Conservation (phyloP, 805 yeast genomes). For the Metschnikowia noctiluminum region DNA sequence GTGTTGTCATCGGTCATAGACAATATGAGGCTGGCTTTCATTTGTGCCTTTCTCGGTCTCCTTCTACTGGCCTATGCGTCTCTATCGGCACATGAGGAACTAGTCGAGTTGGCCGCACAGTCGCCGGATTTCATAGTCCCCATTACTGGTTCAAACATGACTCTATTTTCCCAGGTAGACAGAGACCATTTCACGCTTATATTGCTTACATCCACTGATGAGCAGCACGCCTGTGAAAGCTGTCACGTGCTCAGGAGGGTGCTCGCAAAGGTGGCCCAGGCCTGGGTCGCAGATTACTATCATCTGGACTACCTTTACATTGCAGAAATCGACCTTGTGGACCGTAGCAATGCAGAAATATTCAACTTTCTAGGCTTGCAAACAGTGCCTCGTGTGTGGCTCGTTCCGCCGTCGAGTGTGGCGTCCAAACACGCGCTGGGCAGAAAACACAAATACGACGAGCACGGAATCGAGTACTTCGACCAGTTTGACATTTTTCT, state of each 20-base stretch:
- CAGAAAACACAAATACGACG: constrained; percentile 19
- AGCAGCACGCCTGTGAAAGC: constrained; percentile 42
- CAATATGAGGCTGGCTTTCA: not conserved
- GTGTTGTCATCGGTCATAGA: too few species aligned
- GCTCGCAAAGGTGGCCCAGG: constrained; percentile 37
- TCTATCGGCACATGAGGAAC: not conserved
- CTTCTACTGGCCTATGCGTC: not conserved
- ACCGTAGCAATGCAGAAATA: constrained; percentile 36
- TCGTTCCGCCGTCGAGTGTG: constrained; percentile 49
- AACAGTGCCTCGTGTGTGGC: constrained; percentile 65
- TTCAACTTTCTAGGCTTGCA: constrained; percentile 42
- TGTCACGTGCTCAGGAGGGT: constrained; percentile 47
- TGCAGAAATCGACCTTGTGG: constrained; percentile 48
- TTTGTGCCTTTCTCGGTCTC: not conserved
- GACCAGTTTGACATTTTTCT: constrained; percentile 20
- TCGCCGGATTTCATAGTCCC: constrained; percentile 11
- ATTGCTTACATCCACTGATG: constrained; percentile 49
- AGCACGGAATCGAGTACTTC: constrained; percentile 18
- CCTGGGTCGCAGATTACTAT: constrained; percentile 45
- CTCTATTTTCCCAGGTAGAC: constrained; percentile 10
- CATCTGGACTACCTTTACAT: constrained; percentile 41
- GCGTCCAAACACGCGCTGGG: constrained; percentile 12
- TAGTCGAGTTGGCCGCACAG: constrained; percentile 5
- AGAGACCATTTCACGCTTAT: constrained; percentile 50
- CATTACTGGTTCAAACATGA: constrained; percentile 11